Base-by-base conservation (phyloP, 2,329 filamentous ascomycete species). In the Xylariomycetidae sp. region DNA sequence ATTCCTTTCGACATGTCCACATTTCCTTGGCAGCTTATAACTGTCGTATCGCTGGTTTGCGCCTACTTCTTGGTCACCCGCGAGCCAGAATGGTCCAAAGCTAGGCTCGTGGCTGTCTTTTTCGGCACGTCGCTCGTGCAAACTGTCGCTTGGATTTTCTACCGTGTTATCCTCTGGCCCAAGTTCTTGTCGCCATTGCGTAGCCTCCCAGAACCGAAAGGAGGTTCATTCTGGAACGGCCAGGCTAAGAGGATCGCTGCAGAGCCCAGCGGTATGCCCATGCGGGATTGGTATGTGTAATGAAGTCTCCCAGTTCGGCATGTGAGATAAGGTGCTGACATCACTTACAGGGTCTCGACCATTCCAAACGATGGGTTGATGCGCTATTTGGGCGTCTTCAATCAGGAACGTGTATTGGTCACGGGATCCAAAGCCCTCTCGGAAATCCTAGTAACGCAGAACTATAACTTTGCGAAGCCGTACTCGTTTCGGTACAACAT, bases 391-490 rank as follows among this genome's bases (percentile, higher is more conserved):
- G 67, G 72, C 28, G 6, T 51, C 19, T 44, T 55, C 42, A 48
- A 57, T 45, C n/a, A 54, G 30, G 40, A 62, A 45, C 36, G 57
- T 40, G 27, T 59, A 27, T 33, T 56, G 8, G 52, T 81, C 30
- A 75, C 72, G 3, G 75, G 64, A 3, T 69, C 82, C 14, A 82
- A 82, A 55, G 79, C 73, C 0, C 62, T 88, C n/a, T 70, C 74
- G 4, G 84, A 89, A 56, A 71, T 88, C 7, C 67, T 88, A 4
- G 76, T 79, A 16, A 77, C 74, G 13, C 81, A 78, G 40, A 78
- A 69, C 44, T 88, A 88, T 54, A 75, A 82, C 25, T 89, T 85
- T 45, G 51, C 69, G 27, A 88, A 87, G 53, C 82, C 82, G 0
- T 33, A 48, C 2, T 51, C 67, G 16, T 46, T 85, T 18, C 64